Evolutionary conservation across 2,329 filamentous ascomycete species (phyloP).

Genomic region (Nemania sp.): DNA sequence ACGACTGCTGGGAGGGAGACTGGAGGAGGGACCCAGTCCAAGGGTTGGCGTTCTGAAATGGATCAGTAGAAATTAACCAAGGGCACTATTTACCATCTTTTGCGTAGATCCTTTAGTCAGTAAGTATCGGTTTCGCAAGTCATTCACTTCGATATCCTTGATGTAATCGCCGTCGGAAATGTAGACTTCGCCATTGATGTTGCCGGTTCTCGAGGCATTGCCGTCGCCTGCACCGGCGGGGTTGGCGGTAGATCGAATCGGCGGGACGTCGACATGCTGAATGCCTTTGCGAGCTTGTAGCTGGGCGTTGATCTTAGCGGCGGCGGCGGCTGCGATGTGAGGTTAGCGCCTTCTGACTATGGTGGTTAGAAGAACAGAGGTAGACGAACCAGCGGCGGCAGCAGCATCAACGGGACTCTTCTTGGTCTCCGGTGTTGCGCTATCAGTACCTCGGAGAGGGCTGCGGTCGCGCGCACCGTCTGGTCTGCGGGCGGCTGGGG

Average conservation of each 20-base stretch:
- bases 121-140: slow-evolving; percentile 93
- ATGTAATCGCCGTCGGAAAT: slow-evolving; percentile 97
- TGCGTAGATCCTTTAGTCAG: slow-evolving; percentile 96
- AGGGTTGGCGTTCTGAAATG: slow-evolving; percentile 47
- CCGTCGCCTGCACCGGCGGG: slow-evolving; percentile 45
- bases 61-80: slow-evolving; percentile 69
- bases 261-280: slow-evolving; percentile 86
- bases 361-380: slow-evolving; percentile 1
- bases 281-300: slow-evolving; percentile 85
- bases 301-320: slow-evolving; percentile 82
- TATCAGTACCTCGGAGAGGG: slow-evolving; percentile 60
- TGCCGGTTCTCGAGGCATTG: slow-evolving; percentile 45
- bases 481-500: slow-evolving; percentile 68
- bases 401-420: slow-evolving; percentile 67
- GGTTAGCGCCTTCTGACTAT: slow-evolving; percentile 37
- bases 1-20: slow-evolving; percentile 47
- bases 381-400: slow-evolving; percentile 71
- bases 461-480: slow-evolving; percentile 80
- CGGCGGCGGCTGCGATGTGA: slow-evolving; percentile 70
- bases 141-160: slow-evolving; percentile 98
- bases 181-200: slow-evolving; percentile 86
- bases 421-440: slow-evolving; percentile 42
- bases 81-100: slow-evolving; percentile 97
- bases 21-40: slow-evolving; percentile 40
- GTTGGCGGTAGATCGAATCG: slow-evolving; percentile 65